A percentile compares a stretch with the other conserved stretches of the same genome.
These are phyloP conservation scores for Xerocomellus amylosporus DNA, from an alignment of 768 basidiomycete species.

Conservation along the genomic window DNA sequence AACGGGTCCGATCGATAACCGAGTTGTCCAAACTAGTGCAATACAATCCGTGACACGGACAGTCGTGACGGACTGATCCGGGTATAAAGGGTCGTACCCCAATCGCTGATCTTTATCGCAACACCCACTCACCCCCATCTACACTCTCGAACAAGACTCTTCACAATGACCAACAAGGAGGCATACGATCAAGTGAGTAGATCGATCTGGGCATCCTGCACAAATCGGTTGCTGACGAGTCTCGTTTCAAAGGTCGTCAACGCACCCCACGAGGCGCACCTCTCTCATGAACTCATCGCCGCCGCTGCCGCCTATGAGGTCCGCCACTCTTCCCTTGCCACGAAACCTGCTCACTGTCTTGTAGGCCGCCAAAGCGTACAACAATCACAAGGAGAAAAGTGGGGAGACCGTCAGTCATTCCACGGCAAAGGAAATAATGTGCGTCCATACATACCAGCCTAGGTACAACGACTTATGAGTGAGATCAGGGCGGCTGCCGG, in stretches of 20 bases:
- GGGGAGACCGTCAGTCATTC: slow-evolving; percentile 51
- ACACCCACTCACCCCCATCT: background rate
- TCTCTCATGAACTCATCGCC: slow-evolving; percentile 67
- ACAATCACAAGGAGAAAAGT: slow-evolving; percentile 47
- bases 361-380: slow-evolving; percentile 63
- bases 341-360: background rate
- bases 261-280: slow-evolving; percentile 52
- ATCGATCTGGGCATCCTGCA: background rate
- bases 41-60: background rate
- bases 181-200: slow-evolving; percentile 22
- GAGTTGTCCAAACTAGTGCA: slow-evolving; percentile 9
- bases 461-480: background rate
- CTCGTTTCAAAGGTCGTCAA: slow-evolving; percentile 38
- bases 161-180: slow-evolving; percentile 15
- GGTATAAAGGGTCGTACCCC: background rate
- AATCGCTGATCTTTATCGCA: slow-evolving; percentile 11
- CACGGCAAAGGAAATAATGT: slow-evolving; percentile 49
- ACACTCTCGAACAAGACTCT: background rate
- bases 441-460: slow-evolving; percentile 35
- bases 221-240: background rate
- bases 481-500: slow-evolving; percentile 48
- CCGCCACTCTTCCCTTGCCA: background rate
- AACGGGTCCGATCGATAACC: background rate
- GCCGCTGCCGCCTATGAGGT: slow-evolving; percentile 68
- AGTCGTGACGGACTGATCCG: background rate